phyloP scores from a whole-genome alignment of 2,329 filamentous ascomycete genomes.

The Epichloe hybrida region DNA sequence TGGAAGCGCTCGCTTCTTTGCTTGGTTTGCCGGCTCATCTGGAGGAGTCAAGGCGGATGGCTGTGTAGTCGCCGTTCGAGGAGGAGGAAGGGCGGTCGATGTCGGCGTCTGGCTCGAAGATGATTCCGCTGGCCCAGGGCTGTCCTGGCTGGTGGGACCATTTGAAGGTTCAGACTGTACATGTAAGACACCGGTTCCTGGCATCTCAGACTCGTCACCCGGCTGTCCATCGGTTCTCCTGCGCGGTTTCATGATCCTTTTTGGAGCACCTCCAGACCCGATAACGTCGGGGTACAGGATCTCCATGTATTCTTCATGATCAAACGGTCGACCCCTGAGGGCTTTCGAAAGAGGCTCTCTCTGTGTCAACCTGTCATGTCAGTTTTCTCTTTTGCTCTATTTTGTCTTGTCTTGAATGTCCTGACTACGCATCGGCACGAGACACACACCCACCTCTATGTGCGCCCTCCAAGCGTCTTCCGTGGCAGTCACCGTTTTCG shows the following conservation, averaged over 20 bases:
- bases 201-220: slow-evolving; percentile 33
- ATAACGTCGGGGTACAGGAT: slow-evolving; percentile 47
- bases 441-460: slow-evolving; percentile 34
- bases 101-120: slow-evolving; percentile 18
- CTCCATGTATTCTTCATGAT: slow-evolving; percentile 48
- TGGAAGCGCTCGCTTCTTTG: slow-evolving; percentile 28
- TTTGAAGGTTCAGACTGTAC: slow-evolving; percentile 24
- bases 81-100: slow-evolving; percentile 24
- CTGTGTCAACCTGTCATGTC: slow-evolving; percentile 19
- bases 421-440: background rate
- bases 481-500: slow-evolving; percentile 38
- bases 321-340: slow-evolving; percentile 42
- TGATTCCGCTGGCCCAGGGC: slow-evolving; percentile 14
- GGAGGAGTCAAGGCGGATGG: slow-evolving; percentile 40
- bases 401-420: slow-evolving; percentile 2
- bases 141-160: slow-evolving; percentile 12
- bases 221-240: slow-evolving; percentile 33
- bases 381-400: background rate
- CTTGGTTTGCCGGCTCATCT: slow-evolving; percentile 33
- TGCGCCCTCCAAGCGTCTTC: slow-evolving; percentile 45
- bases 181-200: slow-evolving; percentile 33
- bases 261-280: slow-evolving; percentile 42
- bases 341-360: slow-evolving; percentile 45
- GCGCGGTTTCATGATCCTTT: slow-evolving; percentile 43
- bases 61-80: slow-evolving; percentile 25